Base-by-base conservation (phyloP, 352 stramenopile species). In the Halophytophthora polymorphica region DNA sequence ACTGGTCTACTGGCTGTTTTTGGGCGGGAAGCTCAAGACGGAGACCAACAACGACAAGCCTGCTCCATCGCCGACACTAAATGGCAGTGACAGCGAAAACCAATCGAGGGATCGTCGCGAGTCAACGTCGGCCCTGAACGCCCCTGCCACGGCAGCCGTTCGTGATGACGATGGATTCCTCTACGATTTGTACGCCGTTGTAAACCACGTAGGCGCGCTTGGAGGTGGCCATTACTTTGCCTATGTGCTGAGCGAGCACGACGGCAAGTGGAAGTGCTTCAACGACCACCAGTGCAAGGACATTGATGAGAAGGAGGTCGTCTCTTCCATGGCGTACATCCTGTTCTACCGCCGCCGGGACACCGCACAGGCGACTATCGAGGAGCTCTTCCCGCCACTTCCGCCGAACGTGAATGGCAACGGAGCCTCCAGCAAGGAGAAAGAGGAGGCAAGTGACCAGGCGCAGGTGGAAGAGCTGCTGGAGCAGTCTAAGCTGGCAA, bases 261-360 rank as follows among this genome's bases (percentile, higher is more conserved):
- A 93, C 53, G 85, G 85, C 22, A 97, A 98, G 62, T 99, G 97
- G 97, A 97, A 98, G 56, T 95, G 96, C 63, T 99, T 99, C 66
- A 98, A 99, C 57, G 97, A 99, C 71, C 91, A 85, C 55, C 80
- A 85, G 58, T 96, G 74, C 69, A 91, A 88, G 54, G 78, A 93
- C 22, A 90, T 97, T 29, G 82, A 93, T 53, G 80, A 86, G 8
- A 80, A 87, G 15, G 83, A 96, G 52, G 85, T 96, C 11, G 74
- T 95, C 5, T 90, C 71, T 8, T 82, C 83, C 3, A 90, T 84
- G 2, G 90, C 90, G 28, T 97, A 97, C 42, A 91, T 97, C 36
- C 63, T 97, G 33, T 97, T 97, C 61, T 97, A 97, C 67, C 73
- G 69, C 8, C 74, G 86, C 36, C 77, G 83, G 7, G 84, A 96